These are phyloP conservation scores for Bonia amplexicaulis DNA, from an alignment of 176 grass and related monocot genomes.

Conservation along the genomic window DNA sequence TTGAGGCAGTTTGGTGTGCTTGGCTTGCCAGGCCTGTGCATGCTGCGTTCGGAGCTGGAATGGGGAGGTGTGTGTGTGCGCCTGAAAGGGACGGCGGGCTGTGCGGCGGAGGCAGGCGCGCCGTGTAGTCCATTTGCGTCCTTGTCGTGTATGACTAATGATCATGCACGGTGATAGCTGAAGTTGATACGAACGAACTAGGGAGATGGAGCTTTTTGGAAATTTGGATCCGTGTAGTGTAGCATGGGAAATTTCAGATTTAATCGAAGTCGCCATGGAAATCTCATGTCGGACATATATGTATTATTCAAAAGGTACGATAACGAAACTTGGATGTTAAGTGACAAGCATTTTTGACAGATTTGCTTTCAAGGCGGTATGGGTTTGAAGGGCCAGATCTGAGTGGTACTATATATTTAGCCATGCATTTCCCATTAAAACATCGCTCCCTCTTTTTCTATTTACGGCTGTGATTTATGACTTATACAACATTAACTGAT, in stretches of 20 bases:
- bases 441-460: neutral
- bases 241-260: neutral
- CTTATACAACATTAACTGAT: too few relatives aligned
- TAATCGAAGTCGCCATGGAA: neutral
- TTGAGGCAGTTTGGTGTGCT: neutral
- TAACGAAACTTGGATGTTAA: neutral
- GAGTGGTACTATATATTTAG: neutral
- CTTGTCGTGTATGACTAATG: neutral
- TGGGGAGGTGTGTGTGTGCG: neutral
- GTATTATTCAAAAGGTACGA: neutral
- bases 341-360: neutral
- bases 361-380: neutral
- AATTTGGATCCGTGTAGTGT: neutral
- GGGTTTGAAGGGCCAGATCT: neutral
- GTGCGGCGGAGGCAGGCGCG: slow-evolving; percentile 13
- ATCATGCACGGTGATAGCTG: neutral
- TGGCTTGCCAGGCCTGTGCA: neutral
- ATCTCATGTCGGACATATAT: neutral
- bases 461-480: too few relatives aligned
- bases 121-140: slow-evolving; percentile 26
- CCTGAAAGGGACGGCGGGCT: neutral
- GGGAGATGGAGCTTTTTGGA: neutral
- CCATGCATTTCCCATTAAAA: neutral
- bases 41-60: neutral
- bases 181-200: neutral